Evolutionary conservation across 1,284 basidiomycete species (phyloP), one percentile per base, ranked within the genome.

Genomic region (Cryptococcus amylolentus): DNA sequence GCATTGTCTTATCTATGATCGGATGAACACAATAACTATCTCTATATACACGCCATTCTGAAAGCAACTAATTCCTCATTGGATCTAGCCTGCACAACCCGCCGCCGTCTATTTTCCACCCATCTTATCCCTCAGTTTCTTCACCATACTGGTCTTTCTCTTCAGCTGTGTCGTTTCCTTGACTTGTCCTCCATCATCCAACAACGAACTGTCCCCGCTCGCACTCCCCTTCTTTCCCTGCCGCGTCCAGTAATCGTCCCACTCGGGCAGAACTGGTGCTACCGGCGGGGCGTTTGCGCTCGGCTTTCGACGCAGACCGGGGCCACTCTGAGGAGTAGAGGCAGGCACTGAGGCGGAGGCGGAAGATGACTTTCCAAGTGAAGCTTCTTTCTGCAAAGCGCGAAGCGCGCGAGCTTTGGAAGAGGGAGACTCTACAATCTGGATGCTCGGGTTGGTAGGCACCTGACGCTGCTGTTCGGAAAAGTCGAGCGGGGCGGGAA

Each of bases 181-280:
- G 26, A 40, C n/a, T 38, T 23, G 55, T 18, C 37, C 26, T 45
- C 18, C 49, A 38, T 13, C 23, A 20, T 14, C 46, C 49, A 44
- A 14, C 16, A 16, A 16, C 7, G 12, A 37, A 41, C 16, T 13
- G n/a, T 40, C 47, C 14, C 40, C 50, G n/a, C 41, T 37, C 41
- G 47, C 35, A 45, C 47, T 55, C 39, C 55, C 49, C 51, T 45
- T 31, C 48, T 49, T 41, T 38, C 45, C 44, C 45, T 48, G 50
- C 18, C 48, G 28, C 40, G 41, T 37, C 41, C 62, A 39, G 35
- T 58, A 48, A 55, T 76, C 73, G 26, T 69, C 65, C 57, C 76
- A 78, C 57, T 72, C 67, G n/a, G 75, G 76, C 63, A 78, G 67
- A 56, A 78, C 76, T 20, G 75, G 76, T 37, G 57, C 67, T 8